Evolutionary conservation across 495 filamentous ascomycete species (phyloP), one percentile per base, ranked within the genome.

Genomic region (Annulohypoxylon stygium): DNA sequence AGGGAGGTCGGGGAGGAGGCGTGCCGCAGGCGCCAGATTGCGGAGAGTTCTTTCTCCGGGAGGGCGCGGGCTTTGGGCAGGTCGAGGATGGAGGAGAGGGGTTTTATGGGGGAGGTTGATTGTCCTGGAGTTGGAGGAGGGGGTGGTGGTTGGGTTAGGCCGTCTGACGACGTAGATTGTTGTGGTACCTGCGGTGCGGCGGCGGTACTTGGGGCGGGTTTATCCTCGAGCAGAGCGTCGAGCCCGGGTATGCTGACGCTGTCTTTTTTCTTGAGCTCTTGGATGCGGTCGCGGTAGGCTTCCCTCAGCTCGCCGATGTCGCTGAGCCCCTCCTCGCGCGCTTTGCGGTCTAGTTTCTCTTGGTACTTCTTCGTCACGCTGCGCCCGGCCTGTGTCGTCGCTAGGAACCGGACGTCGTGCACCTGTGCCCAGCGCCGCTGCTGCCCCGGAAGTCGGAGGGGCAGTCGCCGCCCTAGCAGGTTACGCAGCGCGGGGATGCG

Each of bases 361-460:
- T 88, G 88, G 84, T 98, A 98, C 79, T 93, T 97, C 69, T 97
- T 94, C 45, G 91, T 75, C 18, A 97, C 83, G 71, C 83, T 86
- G 36, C 90, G 89, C 26, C 88, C 83, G 50, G 88, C 75, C 81
- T 84, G 78, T 30, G 85, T 83, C 33, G 84, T 85, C 23, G 91
- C 92, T 18, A 97, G 85, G 85, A 96, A 97, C 48, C 95, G 93
- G 50, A 97, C 90, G 81, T 97, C 93, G 81, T 95, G 93, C 9
- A 97, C 94, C 70, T 92, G 93, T 8, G 96, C 97, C 92, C 93
- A 95, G 73, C 97, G 89, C 60, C 92, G 87, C 77, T 98, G 96
- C 71, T 79, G 75, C 18, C 53, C 70, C 60, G 79, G 78, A 20
- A 76, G 68, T 0, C 74, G 33, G 16, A 76, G 70, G 6, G 76